Conservation (phyloP, 208 protist genomes). For the Leishmania tropica region DNA sequence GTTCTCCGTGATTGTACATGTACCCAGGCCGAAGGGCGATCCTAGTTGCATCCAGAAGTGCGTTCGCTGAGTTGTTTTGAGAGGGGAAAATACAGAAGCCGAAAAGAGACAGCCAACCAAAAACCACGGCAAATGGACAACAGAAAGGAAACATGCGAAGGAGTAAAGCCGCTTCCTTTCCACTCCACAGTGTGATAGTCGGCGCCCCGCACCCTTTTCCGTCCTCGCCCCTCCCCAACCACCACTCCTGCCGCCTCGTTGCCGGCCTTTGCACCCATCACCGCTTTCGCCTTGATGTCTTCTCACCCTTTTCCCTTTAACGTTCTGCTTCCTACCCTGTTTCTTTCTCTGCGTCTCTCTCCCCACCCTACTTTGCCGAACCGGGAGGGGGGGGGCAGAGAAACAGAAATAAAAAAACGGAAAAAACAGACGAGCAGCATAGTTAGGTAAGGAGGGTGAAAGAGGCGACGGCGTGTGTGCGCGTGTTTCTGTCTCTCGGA, state of each 20-base stretch:
- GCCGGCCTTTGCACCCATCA: background rate
- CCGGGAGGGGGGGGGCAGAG: background rate
- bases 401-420: background rate
- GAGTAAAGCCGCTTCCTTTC: background rate
- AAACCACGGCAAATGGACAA: background rate
- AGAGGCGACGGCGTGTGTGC: background rate
- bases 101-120: background rate
- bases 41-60: background rate
- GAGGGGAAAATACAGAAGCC: background rate
- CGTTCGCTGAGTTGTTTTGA: background rate
- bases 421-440: background rate
- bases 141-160: background rate
- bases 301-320: conserved; percentile 10
- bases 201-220: background rate
- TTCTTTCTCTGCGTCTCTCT: background rate
- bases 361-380: background rate
- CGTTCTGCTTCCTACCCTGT: background rate
- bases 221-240: background rate
- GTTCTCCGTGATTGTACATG: background rate
- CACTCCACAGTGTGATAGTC: background rate
- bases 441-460: background rate
- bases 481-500: background rate
- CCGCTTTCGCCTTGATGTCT: conserved; percentile 2
- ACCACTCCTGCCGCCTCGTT: background rate
- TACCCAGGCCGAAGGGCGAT: background rate